phyloP scores from a whole-genome alignment of 345 rosid species.

The Moricandia arvensis region DNA sequence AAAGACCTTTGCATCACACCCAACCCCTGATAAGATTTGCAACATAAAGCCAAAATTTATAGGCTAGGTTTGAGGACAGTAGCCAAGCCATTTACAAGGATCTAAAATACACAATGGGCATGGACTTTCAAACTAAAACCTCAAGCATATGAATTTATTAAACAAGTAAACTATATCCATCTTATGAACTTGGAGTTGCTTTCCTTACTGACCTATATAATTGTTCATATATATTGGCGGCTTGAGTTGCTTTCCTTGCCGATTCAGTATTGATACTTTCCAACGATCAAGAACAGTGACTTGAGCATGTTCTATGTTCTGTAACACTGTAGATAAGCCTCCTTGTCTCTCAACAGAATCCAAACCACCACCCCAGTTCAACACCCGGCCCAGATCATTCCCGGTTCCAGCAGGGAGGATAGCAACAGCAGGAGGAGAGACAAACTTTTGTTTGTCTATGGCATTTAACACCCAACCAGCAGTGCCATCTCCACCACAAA shows the following conservation, averaged over 20 bases:
- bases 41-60: not conserved
- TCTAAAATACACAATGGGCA: not conserved
- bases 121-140: conserved; percentile 7
- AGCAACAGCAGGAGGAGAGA: conserved; percentile 93
- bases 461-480: conserved; percentile 88
- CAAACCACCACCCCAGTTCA: conserved; percentile 86
- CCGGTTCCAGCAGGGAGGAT: conserved; percentile 94
- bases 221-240: conserved; percentile 79
- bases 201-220: conserved; percentile 61
- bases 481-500: conserved; percentile 94
- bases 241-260: conserved; percentile 61
- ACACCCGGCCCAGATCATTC: conserved; percentile 86
- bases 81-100: not conserved
- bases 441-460: conserved; percentile 78
- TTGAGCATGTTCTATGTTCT: conserved; percentile 76
- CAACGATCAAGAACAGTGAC: conserved; percentile 87
- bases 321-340: conserved; percentile 65
- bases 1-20: conserved; percentile 93
- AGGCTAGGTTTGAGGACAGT: not conserved
- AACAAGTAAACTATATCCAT: not conserved
- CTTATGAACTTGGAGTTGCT: not conserved
- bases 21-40: conserved; percentile 53
- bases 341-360: conserved; percentile 81
- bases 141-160: not conserved
- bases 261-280: conserved; percentile 62